phyloP scores from a whole-genome alignment of 805 yeast genomes.

The Kodamaea laetipori region DNA sequence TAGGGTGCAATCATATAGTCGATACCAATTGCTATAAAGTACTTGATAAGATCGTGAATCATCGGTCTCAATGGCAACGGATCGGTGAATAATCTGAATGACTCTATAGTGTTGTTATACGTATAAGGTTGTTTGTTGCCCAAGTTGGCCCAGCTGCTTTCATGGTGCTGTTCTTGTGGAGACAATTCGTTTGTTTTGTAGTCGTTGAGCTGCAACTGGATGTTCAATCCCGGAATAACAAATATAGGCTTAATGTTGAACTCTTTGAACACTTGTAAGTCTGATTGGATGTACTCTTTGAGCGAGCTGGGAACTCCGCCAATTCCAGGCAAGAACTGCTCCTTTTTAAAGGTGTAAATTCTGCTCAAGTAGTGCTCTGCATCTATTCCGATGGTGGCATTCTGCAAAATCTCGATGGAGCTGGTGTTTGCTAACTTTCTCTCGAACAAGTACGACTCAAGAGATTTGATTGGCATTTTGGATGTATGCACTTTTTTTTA shows the following conservation, averaged over 20 bases:
- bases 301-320: constrained; percentile 80
- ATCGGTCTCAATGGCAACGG: constrained; percentile 54
- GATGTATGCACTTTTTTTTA: too few species aligned
- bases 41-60: constrained; percentile 55
- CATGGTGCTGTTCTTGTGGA: constrained; percentile 42
- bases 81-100: constrained; percentile 55
- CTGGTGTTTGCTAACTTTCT: constrained; percentile 59
- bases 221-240: constrained; percentile 69
- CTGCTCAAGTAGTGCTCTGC: constrained; percentile 75
- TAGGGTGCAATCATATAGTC: constrained; percentile 82
- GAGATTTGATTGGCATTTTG: constrained; percentile 50
- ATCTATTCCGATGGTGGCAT: constrained; percentile 79
- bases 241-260: constrained; percentile 75
- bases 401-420: constrained; percentile 64
- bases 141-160: constrained; percentile 42
- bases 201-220: constrained; percentile 37
- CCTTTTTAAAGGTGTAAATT: constrained; percentile 61
- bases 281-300: constrained; percentile 56
- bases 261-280: constrained; percentile 60
- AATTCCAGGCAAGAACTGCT: constrained; percentile 69
- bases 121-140: constrained; percentile 27
- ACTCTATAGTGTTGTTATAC: constrained; percentile 35
- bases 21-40: constrained; percentile 55
- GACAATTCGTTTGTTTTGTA: constrained; percentile 39
- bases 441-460: constrained; percentile 71